Percentiles rank a stretch among this genome's conserved stretches.
Conservation (phyloP, 2,329 filamentous ascomycete species). For the Alternaria arbusti region DNA sequence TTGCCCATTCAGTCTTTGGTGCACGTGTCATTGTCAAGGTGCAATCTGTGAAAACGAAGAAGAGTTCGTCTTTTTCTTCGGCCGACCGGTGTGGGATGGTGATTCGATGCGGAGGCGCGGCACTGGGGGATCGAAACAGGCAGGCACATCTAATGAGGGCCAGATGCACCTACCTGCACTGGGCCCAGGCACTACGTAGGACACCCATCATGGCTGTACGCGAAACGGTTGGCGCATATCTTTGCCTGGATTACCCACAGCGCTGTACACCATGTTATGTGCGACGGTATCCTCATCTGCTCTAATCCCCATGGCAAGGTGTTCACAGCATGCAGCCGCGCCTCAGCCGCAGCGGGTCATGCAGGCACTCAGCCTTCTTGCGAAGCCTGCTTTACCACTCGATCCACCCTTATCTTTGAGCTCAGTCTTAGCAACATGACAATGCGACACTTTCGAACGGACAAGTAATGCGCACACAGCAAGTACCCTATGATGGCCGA, state of each 20-base stretch:
- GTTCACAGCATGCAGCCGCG: neutral
- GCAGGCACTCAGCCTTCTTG: neutral
- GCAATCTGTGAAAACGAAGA: neutral
- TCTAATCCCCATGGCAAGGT: neutral
- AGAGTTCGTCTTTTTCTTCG: neutral
- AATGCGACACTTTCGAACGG: neutral
- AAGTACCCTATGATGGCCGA: conserved; percentile 26
- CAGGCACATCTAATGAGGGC: neutral
- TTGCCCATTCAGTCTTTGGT: neutral
- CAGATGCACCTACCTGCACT: neutral
- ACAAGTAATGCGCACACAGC: neutral
- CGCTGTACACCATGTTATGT: neutral
- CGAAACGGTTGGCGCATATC: neutral
- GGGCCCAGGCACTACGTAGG: neutral
- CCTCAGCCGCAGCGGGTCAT: neutral
- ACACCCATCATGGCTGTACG: neutral
- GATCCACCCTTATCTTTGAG: neutral
- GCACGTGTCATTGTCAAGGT: neutral
- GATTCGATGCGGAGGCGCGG: neutral
- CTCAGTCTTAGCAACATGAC: neutral
- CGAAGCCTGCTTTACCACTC: neutral
- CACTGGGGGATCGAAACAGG: neutral
- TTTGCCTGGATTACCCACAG: neutral
- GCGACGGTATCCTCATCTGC: neutral
- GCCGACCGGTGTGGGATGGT: neutral